These are phyloP conservation scores for Cladosporium velox DNA, from an alignment of 2,329 filamentous ascomycete species.

Conservation along the genomic window DNA sequence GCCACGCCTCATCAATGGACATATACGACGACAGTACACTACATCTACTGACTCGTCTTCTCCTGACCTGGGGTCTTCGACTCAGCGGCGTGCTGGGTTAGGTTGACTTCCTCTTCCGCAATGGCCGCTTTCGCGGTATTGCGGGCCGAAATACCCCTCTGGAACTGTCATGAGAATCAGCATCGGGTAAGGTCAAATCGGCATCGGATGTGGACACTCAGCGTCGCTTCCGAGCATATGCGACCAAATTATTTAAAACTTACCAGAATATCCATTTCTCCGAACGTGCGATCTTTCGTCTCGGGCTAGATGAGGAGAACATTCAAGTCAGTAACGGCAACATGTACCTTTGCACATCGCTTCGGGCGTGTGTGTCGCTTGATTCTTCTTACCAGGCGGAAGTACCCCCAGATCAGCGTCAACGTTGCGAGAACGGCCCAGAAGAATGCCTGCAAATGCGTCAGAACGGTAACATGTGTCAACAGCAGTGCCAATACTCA, in stretches of 20 bases:
- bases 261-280: constrained; percentile 42
- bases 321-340: neutral
- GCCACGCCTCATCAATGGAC: neutral
- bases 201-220: neutral
- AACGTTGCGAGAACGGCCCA: constrained; percentile 29
- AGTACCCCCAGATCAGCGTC: constrained; percentile 35
- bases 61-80: neutral
- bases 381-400: constrained; percentile 26
- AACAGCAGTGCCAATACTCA: neutral
- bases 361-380: neutral
- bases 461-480: neutral
- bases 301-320: constrained; percentile 30
- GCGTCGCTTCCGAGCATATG: neutral
- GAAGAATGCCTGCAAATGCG: constrained; percentile 30
- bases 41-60: constrained; percentile 3
- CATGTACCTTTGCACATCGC: neutral
- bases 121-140: constrained; percentile 14
- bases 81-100: constrained; percentile 4
- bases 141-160: constrained; percentile 18
- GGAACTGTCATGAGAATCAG: constrained; percentile 4
- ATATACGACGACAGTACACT: neutral
- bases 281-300: constrained; percentile 39
- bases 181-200: neutral
- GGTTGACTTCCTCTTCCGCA: constrained; percentile 17
- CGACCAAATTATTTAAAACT: neutral